phyloP scores from a whole-genome alignment of 2,329 filamentous ascomycete species.

The Thielaviopsis musarum region DNA sequence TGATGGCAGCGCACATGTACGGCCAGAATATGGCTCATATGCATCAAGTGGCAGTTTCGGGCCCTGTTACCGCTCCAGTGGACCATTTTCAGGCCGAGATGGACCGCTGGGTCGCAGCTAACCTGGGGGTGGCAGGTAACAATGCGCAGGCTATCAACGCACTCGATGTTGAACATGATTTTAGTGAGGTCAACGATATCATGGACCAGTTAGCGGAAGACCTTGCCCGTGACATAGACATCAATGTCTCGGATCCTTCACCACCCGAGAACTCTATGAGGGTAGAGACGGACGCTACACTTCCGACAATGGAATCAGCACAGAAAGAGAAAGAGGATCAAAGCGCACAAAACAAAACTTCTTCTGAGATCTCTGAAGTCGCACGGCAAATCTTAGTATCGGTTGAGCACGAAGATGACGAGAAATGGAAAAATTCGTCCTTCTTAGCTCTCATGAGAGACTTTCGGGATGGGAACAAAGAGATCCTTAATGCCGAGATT shows the following conservation, averaged over 20 bases:
- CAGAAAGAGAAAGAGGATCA: slow-evolving; percentile 13
- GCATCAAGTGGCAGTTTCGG: slow-evolving; percentile 12
- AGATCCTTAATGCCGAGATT: slow-evolving; percentile 27
- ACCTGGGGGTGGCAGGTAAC: slow-evolving; percentile 13
- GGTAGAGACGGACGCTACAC: slow-evolving; percentile 6
- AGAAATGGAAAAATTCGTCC: slow-evolving; percentile 30
- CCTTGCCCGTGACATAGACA: slow-evolving; percentile 15
- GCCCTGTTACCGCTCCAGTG: slow-evolving; percentile 6
- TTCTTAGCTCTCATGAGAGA: slow-evolving; percentile 29
- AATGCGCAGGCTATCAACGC: background rate
- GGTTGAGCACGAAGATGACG: slow-evolving; percentile 27
- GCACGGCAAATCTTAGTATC: slow-evolving; percentile 26
- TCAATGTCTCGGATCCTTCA: background rate
- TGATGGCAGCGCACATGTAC: slow-evolving; percentile 5
- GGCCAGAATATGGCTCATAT: slow-evolving; percentile 12
- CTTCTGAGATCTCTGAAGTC: slow-evolving; percentile 23
- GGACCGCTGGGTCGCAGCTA: slow-evolving; percentile 24
- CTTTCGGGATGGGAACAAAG: slow-evolving; percentile 27
- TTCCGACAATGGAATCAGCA: slow-evolving; percentile 11
- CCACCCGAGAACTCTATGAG: slow-evolving; percentile 5
- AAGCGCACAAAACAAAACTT: slow-evolving; percentile 16
- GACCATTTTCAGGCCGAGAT: slow-evolving; percentile 26
- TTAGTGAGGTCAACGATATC: slow-evolving; percentile 25
- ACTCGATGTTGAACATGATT: slow-evolving; percentile 13
- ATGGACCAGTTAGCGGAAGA: slow-evolving; percentile 28